A percentile compares a stretch with the other conserved stretches of the same genome.
phyloP scores from a whole-genome alignment of 805 yeast genomes.

The Wickerhamomyces bovis region DNA sequence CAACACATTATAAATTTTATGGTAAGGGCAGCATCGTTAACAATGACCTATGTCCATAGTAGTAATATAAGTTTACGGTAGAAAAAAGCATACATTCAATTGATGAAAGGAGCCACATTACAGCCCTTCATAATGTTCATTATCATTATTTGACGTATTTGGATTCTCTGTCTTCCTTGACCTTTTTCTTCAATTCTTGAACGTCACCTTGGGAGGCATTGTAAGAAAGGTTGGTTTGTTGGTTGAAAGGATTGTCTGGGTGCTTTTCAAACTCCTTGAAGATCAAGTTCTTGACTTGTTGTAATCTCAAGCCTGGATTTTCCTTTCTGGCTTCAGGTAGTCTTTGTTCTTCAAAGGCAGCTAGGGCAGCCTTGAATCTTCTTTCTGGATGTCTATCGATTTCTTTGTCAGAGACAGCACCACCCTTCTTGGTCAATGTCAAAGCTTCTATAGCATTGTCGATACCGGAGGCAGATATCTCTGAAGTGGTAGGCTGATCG shows the following conservation, averaged over 20 bases:
- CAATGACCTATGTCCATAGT: too few relatives aligned
- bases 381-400: slow-evolving; percentile 87
- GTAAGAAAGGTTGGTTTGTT: slow-evolving; percentile 49
- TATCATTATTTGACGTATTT: slow-evolving; percentile 12
- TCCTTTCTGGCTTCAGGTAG: slow-evolving; percentile 70
- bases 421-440: slow-evolving; percentile 52
- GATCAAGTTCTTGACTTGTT: slow-evolving; percentile 68
- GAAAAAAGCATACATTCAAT: neutral
- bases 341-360: slow-evolving; percentile 65
- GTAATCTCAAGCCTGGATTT: slow-evolving; percentile 72
- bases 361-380: slow-evolving; percentile 74
- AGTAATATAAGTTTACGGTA: too few relatives aligned
- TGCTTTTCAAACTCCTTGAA: slow-evolving; percentile 79
- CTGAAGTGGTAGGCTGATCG: slow-evolving; percentile 41
- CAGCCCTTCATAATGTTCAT: neutral
- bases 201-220: slow-evolving; percentile 57
- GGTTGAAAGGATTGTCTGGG: slow-evolving; percentile 81
- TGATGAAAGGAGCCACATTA: neutral
- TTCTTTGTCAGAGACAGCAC: slow-evolving; percentile 52
- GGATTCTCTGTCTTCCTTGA: slow-evolving; percentile 43
- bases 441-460: slow-evolving; percentile 78
- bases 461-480: slow-evolving; percentile 65
- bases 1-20: too few relatives aligned
- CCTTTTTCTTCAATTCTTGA: slow-evolving; percentile 37
- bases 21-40: neutral